Evolutionary conservation across 345 rosid genomes (phyloP).

Genomic region (Citrus medica): DNA sequence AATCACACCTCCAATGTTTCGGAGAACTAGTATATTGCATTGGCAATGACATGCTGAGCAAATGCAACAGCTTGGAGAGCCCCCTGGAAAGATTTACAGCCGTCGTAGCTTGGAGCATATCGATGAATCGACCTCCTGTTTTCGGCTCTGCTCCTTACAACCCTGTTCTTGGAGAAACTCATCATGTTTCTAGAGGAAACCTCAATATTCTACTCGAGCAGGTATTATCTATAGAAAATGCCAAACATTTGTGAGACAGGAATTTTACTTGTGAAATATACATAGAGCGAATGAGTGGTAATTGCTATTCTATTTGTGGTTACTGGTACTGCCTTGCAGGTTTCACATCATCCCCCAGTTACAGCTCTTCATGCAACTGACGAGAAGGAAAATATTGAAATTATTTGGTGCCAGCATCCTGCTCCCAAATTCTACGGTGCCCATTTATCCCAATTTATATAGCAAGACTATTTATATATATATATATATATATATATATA

Average conservation of each 20-base stretch:
- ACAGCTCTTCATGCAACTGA: conserved; percentile 83
- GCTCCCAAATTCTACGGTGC: conserved; percentile 69
- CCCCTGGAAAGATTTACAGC: conserved; percentile 51
- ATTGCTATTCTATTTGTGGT: too few species aligned
- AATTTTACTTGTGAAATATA: too few species aligned
- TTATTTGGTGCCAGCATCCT: conserved; percentile 62
- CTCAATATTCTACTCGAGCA: conserved; percentile 78
- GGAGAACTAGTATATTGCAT: conserved; percentile 63
- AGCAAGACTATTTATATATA: too few species aligned
- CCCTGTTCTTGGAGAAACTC: conserved; percentile 89
- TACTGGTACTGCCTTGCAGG: conserved; percentile 28
- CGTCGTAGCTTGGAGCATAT: conserved; percentile 69
- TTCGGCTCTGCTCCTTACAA: conserved; percentile 84
- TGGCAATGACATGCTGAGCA: conserved; percentile 40
- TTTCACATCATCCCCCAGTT: conserved; percentile 89
- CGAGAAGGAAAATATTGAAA: conserved; percentile 53
- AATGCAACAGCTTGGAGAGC: conserved; percentile 39
- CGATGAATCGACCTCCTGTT: conserved; percentile 47
- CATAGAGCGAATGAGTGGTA: too few species aligned
- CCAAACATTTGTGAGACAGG: too few species aligned
- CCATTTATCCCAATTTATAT: too few species aligned
- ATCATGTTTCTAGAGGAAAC: conserved; percentile 63
- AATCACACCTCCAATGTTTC: conserved; percentile 72
- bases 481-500: too few species aligned
- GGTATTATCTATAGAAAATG: conserved; percentile 21